Conservation (phyloP, 805 yeast genomes). For the Yarrowia sp. region DNA sequence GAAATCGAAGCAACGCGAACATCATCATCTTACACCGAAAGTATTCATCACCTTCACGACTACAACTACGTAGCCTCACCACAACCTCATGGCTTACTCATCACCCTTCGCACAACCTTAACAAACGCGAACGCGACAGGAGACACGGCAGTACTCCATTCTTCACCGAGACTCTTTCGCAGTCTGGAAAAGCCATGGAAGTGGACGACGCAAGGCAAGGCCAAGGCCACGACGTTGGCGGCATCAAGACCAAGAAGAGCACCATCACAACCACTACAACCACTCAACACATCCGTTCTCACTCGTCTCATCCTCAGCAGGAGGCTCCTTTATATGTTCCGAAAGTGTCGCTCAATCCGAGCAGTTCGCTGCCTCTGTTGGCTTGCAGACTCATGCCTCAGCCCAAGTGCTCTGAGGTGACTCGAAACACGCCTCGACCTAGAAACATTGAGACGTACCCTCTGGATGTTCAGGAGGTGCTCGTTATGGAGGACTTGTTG, state of each 20-base stretch:
- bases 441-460: slow-evolving; percentile 3
- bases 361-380: slow-evolving; percentile 26
- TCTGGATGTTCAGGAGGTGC: slow-evolving; percentile 56
- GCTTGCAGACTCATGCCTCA: slow-evolving; percentile 29
- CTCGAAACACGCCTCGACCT: slow-evolving; percentile 24
- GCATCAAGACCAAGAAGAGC: slow-evolving; percentile 15
- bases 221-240: slow-evolving; percentile 3
- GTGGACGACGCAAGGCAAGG: slow-evolving; percentile 18
- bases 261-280: slow-evolving; percentile 12
- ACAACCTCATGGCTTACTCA: too few species aligned
- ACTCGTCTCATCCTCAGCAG: neutral
- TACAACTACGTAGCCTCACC: too few species aligned
- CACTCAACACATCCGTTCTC: slow-evolving; percentile 15
- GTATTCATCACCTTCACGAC: too few species aligned
- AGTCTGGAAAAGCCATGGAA: neutral
- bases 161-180: neutral
- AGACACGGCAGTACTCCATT: neutral
- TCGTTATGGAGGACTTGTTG: slow-evolving; percentile 66
- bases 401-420: slow-evolving; percentile 31
- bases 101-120: neutral
- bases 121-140: slow-evolving; percentile 23
- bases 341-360: neutral
- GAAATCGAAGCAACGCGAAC: too few species aligned
- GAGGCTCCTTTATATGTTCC: slow-evolving; percentile 23
- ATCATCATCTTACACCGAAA: too few species aligned